Base-by-base conservation (phyloP, 2,329 filamentous ascomycete species). In the Lithohypha guttulata region DNA sequence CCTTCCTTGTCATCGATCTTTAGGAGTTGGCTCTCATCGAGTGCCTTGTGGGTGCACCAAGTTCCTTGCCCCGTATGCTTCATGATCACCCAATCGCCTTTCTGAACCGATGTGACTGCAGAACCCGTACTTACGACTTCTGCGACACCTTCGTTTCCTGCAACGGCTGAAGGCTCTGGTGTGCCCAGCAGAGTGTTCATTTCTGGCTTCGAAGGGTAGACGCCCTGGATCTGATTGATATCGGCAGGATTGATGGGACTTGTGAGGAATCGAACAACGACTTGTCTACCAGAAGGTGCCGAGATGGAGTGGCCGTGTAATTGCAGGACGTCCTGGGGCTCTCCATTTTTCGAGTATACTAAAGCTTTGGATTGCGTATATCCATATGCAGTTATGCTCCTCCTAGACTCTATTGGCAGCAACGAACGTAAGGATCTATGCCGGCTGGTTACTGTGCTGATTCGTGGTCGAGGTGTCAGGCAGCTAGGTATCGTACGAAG, bases 141-240 rank as follows among this genome's bases (percentile, higher is more conserved):
- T 51, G 93, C 93, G 27, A 89, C 84, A 32, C 84, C 93, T 60
- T 98, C 93, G 58, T 95, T 96, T 18, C 86, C 86, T 1, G 77
- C 81, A 1, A 91, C 75, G 1, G 84, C 84, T 6, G 81, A 75
- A 2, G 87, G 85, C 17, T 77, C 68, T 1, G 76, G 50, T 0
- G 87, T 95, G 41, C 86, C 83, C 39, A 98, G 75, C 1, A 75
- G 62, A 4, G 77, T 79, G 13, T 76, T 79, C 62, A 93, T 87
- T 30, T 73, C 67, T 0, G 87, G 86, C 58, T 85, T 85, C 31
- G 78, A 78, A 45, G 89, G 89, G 65, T 98, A 98, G 3, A 89
- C 86, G 49, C 91, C 91, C 68, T 98, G 91, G 55, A 98, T 84
- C 54, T 89, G 89, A 69, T 98, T 98, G 61, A 98, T 84, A 64